phyloP scores from a whole-genome alignment of 2,329 filamentous ascomycete species.

The Colletotrichum siamense region DNA sequence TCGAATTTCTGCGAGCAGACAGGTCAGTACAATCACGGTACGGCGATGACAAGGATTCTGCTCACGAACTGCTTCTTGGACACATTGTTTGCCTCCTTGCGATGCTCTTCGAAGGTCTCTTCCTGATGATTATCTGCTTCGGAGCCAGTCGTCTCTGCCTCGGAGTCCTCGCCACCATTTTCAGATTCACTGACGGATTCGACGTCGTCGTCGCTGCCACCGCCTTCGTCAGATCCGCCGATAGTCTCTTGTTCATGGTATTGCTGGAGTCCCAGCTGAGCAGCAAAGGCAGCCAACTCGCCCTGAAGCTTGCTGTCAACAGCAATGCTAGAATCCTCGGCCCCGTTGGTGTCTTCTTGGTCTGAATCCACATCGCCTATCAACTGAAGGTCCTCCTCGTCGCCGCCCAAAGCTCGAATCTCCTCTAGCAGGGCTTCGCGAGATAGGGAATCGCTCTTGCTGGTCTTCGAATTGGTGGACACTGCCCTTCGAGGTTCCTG shows the following conservation, averaged over 20 bases:
- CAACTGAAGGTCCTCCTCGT: constrained; percentile 68
- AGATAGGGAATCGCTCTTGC: neutral
- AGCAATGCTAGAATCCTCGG: neutral
- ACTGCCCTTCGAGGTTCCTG: constrained; percentile 7
- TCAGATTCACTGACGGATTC: neutral
- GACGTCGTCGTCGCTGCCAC: constrained; percentile 33
- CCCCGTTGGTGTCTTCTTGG: constrained; percentile 30
- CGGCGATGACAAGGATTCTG: neutral
- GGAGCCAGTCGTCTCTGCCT: constrained; percentile 36
- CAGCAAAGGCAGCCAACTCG: constrained; percentile 19
- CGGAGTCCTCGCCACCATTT: constrained; percentile 25
- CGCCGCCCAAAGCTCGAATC: constrained; percentile 69
- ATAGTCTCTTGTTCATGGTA: constrained; percentile 6
- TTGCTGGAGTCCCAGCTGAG: constrained; percentile 19
- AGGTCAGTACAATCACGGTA: neutral
- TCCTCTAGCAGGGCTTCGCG: constrained; percentile 61
- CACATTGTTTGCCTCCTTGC: constrained; percentile 34
- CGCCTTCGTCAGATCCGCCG: constrained; percentile 26
- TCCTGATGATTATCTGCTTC: constrained; percentile 30
- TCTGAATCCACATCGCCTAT: constrained; percentile 56
- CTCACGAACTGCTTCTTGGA: constrained; percentile 43
- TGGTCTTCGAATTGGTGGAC: constrained; percentile 25
- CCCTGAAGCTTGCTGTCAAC: constrained; percentile 13
- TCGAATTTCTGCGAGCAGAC: constrained; percentile 53
- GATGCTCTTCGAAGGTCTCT: neutral